phyloP scores from a whole-genome alignment of 2,329 filamentous ascomycete genomes.

The Lasiodiplodia theobromae region DNA sequence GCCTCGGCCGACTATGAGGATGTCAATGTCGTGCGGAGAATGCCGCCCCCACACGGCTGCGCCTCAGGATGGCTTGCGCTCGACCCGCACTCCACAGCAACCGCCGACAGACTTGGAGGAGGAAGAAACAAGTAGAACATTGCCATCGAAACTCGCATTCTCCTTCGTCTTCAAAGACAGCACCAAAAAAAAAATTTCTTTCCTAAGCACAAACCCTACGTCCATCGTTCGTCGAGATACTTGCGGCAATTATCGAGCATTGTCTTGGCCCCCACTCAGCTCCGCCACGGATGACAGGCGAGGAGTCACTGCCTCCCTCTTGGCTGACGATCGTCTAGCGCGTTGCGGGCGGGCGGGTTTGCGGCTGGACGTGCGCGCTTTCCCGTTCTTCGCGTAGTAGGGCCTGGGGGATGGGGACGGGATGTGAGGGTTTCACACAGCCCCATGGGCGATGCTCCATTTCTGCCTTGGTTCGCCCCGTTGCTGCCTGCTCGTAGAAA shows the following conservation, averaged over 20 bases:
- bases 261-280: too few species aligned
- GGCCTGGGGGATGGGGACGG: not conserved
- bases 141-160: not conserved
- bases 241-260: too few species aligned
- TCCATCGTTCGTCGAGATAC: too few species aligned
- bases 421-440: not conserved
- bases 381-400: too few species aligned
- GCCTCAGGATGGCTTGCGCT: not conserved
- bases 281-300: too few species aligned
- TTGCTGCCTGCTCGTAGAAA: conserved; percentile 14
- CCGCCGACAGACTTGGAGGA: not conserved
- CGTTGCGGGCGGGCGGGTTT: not conserved
- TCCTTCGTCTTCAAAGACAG: not conserved
- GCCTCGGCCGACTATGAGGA: not conserved
- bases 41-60: not conserved
- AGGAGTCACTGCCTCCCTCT: too few species aligned
- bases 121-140: not conserved
- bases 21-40: not conserved
- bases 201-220: too few species aligned
- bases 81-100: not conserved
- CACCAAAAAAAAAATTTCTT: too few species aligned
- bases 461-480: not conserved
- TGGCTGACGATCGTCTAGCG: not conserved
- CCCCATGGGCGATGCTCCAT: not conserved
- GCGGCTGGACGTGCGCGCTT: not conserved